These are phyloP conservation scores for Oropetium thomaeum DNA, from an alignment of 176 grass and related monocot species.

Conservation along the genomic window DNA sequence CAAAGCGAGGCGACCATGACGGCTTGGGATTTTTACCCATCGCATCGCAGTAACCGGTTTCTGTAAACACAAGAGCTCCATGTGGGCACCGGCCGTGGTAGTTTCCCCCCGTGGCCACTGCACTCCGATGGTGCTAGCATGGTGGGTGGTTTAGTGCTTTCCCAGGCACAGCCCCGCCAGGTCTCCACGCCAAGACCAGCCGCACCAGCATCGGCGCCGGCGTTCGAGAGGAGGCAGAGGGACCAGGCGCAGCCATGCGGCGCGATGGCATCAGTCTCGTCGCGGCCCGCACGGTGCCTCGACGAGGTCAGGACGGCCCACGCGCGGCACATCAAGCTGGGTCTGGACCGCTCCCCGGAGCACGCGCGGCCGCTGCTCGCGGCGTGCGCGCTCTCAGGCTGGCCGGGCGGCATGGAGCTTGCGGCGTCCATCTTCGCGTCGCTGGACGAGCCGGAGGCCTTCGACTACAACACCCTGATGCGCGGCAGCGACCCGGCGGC, in stretches of 20 bases:
- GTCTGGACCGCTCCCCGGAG: conserved; percentile 48
- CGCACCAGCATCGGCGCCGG: conserved; percentile 14
- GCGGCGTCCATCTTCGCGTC: conserved; percentile 61
- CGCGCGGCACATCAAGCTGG: conserved; percentile 55
- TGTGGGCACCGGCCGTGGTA: conserved; percentile 17
- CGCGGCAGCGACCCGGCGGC: conserved; percentile 40
- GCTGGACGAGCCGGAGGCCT: conserved; percentile 54
- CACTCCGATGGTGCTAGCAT: conserved; percentile 39
- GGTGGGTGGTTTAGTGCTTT: conserved; percentile 52
- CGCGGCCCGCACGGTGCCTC: conserved; percentile 23
- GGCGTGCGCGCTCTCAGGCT: conserved; percentile 55
- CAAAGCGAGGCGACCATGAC: neutral
- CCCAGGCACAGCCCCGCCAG: conserved; percentile 44
- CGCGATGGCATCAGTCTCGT: neutral
- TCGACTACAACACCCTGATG: conserved; percentile 89
- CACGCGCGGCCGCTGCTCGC: conserved; percentile 55
- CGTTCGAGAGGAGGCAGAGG: conserved; percentile 23
- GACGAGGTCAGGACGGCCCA: conserved; percentile 57
- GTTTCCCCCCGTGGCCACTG: conserved; percentile 2
- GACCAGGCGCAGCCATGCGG: conserved; percentile 34
- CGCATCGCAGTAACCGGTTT: conserved; percentile 1
- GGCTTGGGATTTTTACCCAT: conserved; percentile 17
- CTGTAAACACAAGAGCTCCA: conserved; percentile 12
- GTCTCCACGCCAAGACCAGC: conserved; percentile 25
- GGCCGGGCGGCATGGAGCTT: conserved; percentile 64